Conservation (phyloP, 805 yeast genomes). For the Jamesozyma gamospora region DNA sequence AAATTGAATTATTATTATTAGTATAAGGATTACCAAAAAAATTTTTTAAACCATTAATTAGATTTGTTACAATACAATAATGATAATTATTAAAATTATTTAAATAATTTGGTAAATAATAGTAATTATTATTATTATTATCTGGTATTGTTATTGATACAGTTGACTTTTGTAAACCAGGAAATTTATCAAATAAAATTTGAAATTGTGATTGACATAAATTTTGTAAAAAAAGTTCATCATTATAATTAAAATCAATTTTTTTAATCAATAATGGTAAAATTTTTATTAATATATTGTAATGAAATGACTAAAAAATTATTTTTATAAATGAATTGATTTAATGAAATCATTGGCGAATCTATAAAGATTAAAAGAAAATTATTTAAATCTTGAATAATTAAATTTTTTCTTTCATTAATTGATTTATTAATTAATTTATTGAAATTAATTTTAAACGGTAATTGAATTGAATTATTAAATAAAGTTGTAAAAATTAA, state of each 20-base stretch:
- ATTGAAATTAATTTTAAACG: neutral
- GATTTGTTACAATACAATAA: conserved; percentile 2
- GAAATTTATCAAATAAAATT: neutral
- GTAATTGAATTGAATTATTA: neutral
- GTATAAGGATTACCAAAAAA: conserved; percentile 1
- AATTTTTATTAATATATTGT: conserved; percentile 7
- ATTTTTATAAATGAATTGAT: conserved; percentile 4
- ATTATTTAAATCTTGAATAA: neutral
- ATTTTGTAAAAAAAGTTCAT: too few relatives aligned
- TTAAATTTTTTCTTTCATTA: neutral
- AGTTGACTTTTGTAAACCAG: conserved; percentile 4
- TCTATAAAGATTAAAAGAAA: neutral
- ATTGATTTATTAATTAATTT: neutral
- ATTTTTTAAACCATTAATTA: conserved; percentile 1
- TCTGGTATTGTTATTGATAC: conserved; percentile 4
- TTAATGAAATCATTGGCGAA: conserved; percentile 4
- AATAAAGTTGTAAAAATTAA: conserved; percentile 1
- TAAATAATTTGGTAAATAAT: neutral
- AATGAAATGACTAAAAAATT: conserved; percentile 5
- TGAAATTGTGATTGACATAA: neutral
- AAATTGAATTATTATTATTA: neutral
- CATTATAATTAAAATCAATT: neutral
- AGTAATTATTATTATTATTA: neutral
- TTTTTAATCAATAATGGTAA: conserved; percentile 5
- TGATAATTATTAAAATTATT: conserved; percentile 1